Evolutionary conservation across 441 rosid genomes (phyloP), one percentile per base, ranked within the genome.

Genomic region (Jatropha multifida): DNA sequence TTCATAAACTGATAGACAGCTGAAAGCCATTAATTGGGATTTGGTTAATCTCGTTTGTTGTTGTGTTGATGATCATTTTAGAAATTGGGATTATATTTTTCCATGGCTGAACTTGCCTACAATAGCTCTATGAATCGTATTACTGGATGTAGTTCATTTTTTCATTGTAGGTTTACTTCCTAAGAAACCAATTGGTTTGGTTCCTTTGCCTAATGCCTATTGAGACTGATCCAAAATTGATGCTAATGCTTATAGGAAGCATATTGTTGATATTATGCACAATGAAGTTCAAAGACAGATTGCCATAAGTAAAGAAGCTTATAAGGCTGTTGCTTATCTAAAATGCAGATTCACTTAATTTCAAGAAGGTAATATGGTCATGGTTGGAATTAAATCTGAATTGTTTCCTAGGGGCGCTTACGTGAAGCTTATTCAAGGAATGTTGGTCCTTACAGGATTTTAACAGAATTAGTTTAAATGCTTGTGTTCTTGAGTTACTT

Each of bases 61-160:
- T 17, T 48, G 0, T 38, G 41, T 65, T 65, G 26, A 65, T 7
- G 42, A 65, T 2, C 37, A 74, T 55, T 44, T 56, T 44, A 5
- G 5, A 6, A 65, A 11, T 14, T 56, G 10, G 37, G 69, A 75
- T 67, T 42, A 66, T 5, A 26, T 74, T 65, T 44, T 67, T 74
- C 46, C 32, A 66, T 66, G 56, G 72, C 68, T 14, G 17, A 23
- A 74, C 55, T 65, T 23, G 20, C 74, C 0, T 38, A 40, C 18
- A 71, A 56, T 71, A 37, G 51, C 41, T 71, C 38, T 15, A 5
- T 48, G 8, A 61, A 61, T 46, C 20, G 26, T 3, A 52, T 44
- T 32, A 26, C 37, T 8, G 17, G 41, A 61, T 2, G 6, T 7
- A 69, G 60, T 7, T 32, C 44, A 23, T 27, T 69, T 32, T 69